Evolutionary conservation across 371 early-diverging fungal species (phyloP).

Genomic region (Dinochytrium kinnereticum): DNA sequence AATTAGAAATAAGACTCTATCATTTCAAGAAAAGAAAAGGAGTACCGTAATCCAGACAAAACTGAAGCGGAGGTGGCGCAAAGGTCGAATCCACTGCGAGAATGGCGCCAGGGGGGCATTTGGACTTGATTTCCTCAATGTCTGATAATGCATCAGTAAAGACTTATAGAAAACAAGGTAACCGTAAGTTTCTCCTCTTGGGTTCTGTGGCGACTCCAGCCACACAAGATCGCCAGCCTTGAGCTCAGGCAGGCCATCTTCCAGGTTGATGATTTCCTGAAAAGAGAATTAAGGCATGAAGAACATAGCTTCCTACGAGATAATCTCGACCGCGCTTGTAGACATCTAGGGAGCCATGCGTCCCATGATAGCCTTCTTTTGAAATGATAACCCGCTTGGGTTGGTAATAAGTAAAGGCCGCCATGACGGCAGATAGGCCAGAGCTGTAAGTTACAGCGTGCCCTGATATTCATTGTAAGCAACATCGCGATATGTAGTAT

Average conservation of each 20-base stretch:
- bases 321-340: slow-evolving; percentile 34
- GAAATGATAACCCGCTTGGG: slow-evolving; percentile 40
- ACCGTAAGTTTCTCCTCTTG: slow-evolving; percentile 48
- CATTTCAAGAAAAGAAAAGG: neutral
- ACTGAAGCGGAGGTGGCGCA: slow-evolving; percentile 55
- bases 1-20: neutral
- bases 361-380: slow-evolving; percentile 49
- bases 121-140: slow-evolving; percentile 9
- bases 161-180: neutral
- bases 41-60: slow-evolving; percentile 29
- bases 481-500: no score
- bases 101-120: slow-evolving; percentile 26
- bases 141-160: neutral
- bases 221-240: slow-evolving; percentile 36
- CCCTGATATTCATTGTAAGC: slow-evolving; percentile 10
- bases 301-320: slow-evolving; percentile 28
- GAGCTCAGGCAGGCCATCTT: slow-evolving; percentile 20
- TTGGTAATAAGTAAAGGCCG: slow-evolving; percentile 39
- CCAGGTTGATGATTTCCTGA: slow-evolving; percentile 29
- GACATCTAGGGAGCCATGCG: slow-evolving; percentile 35
- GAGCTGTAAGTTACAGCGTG: slow-evolving; percentile 52
- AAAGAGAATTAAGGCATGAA: neutral
- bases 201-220: slow-evolving; percentile 54
- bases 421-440: slow-evolving; percentile 50
- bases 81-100: slow-evolving; percentile 53